A percentile compares a stretch with the other conserved stretches of the same genome.
Evolutionary conservation across 768 basidiomycete genomes (phyloP).

Genomic region (Rossbeevera mucosa): DNA sequence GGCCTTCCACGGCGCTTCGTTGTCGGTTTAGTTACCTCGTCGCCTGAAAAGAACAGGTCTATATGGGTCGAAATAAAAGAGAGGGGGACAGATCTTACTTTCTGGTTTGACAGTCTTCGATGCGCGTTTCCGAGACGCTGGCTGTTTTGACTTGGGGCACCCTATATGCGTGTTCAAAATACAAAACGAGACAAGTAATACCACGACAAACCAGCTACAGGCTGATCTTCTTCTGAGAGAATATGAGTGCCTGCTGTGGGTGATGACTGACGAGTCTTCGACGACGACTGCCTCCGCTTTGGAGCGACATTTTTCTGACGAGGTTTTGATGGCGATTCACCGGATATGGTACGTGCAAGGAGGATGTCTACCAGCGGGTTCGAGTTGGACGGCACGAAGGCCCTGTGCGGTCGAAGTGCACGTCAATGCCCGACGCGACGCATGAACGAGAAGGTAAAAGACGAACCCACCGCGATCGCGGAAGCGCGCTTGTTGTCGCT

Average conservation of each 20-base stretch:
- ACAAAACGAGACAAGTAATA: not conserved
- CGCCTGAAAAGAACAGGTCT: conserved; percentile 1
- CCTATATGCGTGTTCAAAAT: conserved; percentile 8
- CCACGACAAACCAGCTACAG: conserved; percentile 13
- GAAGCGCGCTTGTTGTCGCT: conserved; percentile 62
- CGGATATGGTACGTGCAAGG: conserved; percentile 44
- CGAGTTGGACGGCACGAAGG: conserved; percentile 48
- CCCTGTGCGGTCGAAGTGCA: conserved; percentile 29
- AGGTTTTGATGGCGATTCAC: conserved; percentile 42
- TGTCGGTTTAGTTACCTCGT: not conserved
- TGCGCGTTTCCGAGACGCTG: conserved; percentile 10
- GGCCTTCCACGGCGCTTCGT: conserved; percentile 16
- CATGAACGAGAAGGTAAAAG: not conserved
- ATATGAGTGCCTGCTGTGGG: not conserved
- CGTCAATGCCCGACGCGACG: not conserved
- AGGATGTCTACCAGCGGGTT: conserved; percentile 52
- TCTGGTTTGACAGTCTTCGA: not conserved
- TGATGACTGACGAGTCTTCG: conserved; percentile 2
- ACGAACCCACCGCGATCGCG: conserved; percentile 65
- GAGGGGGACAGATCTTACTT: conserved; percentile 1
- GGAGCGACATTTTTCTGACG: not conserved
- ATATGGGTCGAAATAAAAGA: not conserved
- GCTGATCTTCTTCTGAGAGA: not conserved
- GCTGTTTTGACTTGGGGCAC: conserved; percentile 6
- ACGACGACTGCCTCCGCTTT: conserved; percentile 1